phyloP scores from a whole-genome alignment of 169 alveolate species.

The Plasmodium knowlesi region DNA sequence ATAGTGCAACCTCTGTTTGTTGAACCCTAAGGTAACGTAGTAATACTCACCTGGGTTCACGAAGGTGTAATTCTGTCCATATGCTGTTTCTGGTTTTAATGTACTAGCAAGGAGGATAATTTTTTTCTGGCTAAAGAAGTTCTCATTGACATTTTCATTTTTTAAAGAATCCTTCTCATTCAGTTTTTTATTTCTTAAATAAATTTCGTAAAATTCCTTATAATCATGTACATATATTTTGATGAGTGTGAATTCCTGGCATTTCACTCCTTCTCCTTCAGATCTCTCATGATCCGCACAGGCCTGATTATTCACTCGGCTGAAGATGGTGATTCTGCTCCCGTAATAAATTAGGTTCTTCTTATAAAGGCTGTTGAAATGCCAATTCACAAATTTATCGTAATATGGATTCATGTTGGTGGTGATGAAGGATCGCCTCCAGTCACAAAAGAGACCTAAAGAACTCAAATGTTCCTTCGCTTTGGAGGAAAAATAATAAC shows the following conservation, averaged over 20 bases:
- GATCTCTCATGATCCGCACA: slow-evolving; percentile 98
- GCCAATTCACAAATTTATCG: slow-evolving; percentile 97
- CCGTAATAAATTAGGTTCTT: slow-evolving; percentile 83
- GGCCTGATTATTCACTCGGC: slow-evolving; percentile 95
- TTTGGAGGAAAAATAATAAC: slow-evolving; percentile 97
- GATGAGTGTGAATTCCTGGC: slow-evolving; percentile 98
- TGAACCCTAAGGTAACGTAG: slow-evolving; percentile 84
- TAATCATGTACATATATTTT: slow-evolving; percentile 90
- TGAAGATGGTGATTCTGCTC: slow-evolving; percentile 94
- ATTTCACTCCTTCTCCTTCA: slow-evolving; percentile 89
- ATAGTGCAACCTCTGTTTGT: slow-evolving; percentile 75
- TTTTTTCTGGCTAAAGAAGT: slow-evolving; percentile 9
- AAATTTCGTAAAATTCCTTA: slow-evolving; percentile 64
- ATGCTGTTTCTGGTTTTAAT: slow-evolving; percentile 99
- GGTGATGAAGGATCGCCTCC: slow-evolving; percentile 99
- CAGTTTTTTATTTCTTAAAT: background rate
- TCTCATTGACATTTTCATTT: background rate
- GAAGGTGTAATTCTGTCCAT: slow-evolving; percentile 99
- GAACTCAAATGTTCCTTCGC: slow-evolving; percentile 93
- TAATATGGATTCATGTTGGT: slow-evolving; percentile 98
- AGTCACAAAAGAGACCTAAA: slow-evolving; percentile 91
- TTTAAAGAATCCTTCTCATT: background rate
- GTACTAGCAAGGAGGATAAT: slow-evolving; percentile 96
- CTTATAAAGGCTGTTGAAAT: slow-evolving; percentile 93
- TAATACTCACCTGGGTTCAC: slow-evolving; percentile 97